phyloP scores from a whole-genome alignment of 164 flowering plant species.

The Hamamelis virginiana region DNA sequence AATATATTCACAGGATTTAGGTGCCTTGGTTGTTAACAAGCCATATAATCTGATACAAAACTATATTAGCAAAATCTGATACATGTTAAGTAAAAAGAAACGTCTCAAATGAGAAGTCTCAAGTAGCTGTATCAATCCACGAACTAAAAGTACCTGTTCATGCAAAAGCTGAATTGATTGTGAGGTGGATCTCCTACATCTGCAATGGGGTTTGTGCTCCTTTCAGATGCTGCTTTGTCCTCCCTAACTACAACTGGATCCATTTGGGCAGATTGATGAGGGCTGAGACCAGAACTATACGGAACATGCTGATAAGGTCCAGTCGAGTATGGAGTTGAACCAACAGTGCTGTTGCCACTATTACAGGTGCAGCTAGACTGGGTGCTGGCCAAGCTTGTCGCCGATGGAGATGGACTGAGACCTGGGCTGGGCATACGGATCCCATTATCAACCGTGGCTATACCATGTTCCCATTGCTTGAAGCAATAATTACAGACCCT shows the following conservation, averaged over 20 bases:
- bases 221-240: slow-evolving; percentile 33
- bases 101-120: no score
- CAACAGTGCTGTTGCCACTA: slow-evolving; percentile 51
- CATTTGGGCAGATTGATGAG: slow-evolving; percentile 38
- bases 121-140: no score
- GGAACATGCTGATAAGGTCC: slow-evolving; percentile 54
- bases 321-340: slow-evolving; percentile 50
- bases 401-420: slow-evolving; percentile 65
- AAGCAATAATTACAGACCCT: slow-evolving; percentile 87
- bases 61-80: no score
- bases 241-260: slow-evolving; percentile 38
- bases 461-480: slow-evolving; percentile 68
- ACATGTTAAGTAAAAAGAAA: no score
- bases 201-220: slow-evolving; percentile 24
- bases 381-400: slow-evolving; percentile 63
- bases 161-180: slow-evolving; percentile 39
- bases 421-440: slow-evolving; percentile 34
- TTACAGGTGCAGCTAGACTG: slow-evolving; percentile 58
- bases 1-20: no score
- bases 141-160: slow-evolving; percentile 49
- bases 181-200: slow-evolving; percentile 39
- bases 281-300: slow-evolving; percentile 39
- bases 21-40: no score
- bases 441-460: slow-evolving; percentile 42
- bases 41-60: no score